Conservation (phyloP, 371 early-diverging fungal genomes). For the Batkoa obscura region DNA sequence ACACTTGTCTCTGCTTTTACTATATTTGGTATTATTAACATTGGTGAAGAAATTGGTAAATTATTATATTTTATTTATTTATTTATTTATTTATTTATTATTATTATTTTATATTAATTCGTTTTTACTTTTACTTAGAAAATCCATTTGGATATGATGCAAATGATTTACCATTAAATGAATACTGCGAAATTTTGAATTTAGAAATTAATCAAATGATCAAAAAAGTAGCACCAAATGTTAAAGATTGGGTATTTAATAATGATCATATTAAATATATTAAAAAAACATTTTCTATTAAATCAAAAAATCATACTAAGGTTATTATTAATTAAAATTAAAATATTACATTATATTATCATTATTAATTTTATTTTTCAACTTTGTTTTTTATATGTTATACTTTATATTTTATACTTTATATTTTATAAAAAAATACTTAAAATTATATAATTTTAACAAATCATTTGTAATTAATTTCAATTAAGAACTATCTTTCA, state of each 20-base stretch:
- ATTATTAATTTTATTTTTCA: too few relatives aligned
- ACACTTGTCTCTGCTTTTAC: conserved; percentile 34
- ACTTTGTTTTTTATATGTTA: too few relatives aligned
- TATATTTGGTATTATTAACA: conserved; percentile 45
- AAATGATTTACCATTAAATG: conserved; percentile 18
- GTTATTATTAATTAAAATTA: too few relatives aligned
- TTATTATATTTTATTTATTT: conserved; percentile 13
- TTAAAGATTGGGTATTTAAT: not conserved
- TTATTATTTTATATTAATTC: conserved; percentile 25
- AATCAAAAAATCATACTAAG: too few relatives aligned
- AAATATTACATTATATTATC: too few relatives aligned
- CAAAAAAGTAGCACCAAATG: not conserved
- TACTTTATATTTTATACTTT: too few relatives aligned
- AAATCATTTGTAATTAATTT: too few relatives aligned
- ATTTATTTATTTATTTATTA: conserved; percentile 12
- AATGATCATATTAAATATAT: too few relatives aligned
- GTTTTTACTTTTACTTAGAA: conserved; percentile 10
- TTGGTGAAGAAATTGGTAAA: conserved; percentile 53
- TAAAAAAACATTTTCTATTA: too few relatives aligned
- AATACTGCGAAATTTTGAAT: conserved; percentile 15
- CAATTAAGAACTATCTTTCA: too few relatives aligned
- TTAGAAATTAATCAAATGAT: conserved; percentile 13
- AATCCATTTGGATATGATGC: conserved; percentile 42
- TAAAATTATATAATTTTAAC: too few relatives aligned
- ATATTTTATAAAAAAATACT: too few relatives aligned